Base-by-base conservation (phyloP, 805 yeast genomes). In the Metschnikowia matae region DNA sequence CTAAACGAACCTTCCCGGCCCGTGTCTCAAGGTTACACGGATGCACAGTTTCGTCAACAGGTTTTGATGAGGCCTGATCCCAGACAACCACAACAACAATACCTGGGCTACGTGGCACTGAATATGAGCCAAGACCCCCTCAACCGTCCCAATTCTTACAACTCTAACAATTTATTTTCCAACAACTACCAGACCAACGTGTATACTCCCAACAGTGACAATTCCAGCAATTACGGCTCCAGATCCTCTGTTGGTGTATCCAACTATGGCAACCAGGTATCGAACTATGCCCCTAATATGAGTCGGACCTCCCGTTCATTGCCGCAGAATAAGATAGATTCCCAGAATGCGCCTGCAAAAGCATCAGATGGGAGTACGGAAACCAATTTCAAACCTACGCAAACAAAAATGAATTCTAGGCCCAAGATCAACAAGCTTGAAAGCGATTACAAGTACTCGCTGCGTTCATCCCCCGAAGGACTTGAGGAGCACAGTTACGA, bases 351-450 rank as follows among this genome's bases (percentile, higher is more conserved):
- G 7, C 33, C 21, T 20, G 21, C 13, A n/a, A 15, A n/a, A 26
- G 29, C 21, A 10, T 8, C 43, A 5, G 43, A 40, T n/a, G 36
- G 35, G 13, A 47, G 33, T 11, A 13, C 18, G 13, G 20, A 45
- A 32, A 47, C 46, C 32, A 51, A 65, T 46, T 71, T 63, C 62
- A 67, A 67, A 49, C 76, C 76, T 11, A 64, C 60, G 10, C 66
- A 64, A 37, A 69, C 75, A 14, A 71, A 71, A 52, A 61, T 60
- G 48, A 71, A 71, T 54, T 55, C 65, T 18, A 60, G 64, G 39
- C 77, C 77, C 2, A 58, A 74, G 33, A 71, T 71, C 54, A 65
- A 70, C 54, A 68, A 67, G 48, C 58, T 71, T 31, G 57, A 57
- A 33, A 58, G 58, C 43, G 52, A 50, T 45, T 26, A 38, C 47